Percentiles rank a stretch among this genome's conserved stretches.
Conservation (phyloP, 2,329 filamentous ascomycete species). For the Aspergillus novofumigatus region DNA sequence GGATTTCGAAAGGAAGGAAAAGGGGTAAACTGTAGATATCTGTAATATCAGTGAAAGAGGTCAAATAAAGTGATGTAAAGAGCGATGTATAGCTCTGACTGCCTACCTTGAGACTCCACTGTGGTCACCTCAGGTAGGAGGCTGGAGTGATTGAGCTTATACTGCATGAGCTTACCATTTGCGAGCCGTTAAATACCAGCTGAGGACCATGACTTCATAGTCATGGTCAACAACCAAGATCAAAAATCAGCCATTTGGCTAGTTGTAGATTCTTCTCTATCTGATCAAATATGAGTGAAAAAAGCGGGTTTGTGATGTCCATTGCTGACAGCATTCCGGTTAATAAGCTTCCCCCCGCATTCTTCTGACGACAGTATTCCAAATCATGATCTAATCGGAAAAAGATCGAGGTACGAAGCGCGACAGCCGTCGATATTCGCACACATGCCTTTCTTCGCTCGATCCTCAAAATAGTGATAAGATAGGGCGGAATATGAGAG, state of each 20-base stretch:
- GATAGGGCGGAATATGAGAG: not conserved
- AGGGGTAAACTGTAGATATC: not conserved
- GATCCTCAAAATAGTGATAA: not conserved
- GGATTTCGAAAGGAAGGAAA: not conserved
- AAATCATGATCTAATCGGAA: constrained; percentile 5
- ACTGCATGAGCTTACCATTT: not conserved
- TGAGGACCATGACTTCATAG: not conserved
- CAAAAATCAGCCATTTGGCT: not conserved
- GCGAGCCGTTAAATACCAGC: not conserved
- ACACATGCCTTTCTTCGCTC: not conserved
- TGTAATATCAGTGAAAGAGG: not conserved
- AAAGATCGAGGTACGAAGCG: not conserved
- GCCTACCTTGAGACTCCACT: not conserved
- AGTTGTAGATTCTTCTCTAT: not conserved
- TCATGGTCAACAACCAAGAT: not conserved
- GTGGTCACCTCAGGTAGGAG: not conserved
- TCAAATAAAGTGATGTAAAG: not conserved
- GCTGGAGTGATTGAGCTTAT: not conserved
- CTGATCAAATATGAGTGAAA: not conserved
- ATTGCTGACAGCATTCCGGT: constrained; percentile 5
- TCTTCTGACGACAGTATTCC: constrained; percentile 2
- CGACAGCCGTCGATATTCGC: not conserved
- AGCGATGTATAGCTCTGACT: not conserved
- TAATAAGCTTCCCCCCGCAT: not conserved
- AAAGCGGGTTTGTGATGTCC: not conserved